These are phyloP conservation scores for Endotrypanum monterogeii DNA, from an alignment of 208 protist species.

Conservation along the genomic window DNA sequence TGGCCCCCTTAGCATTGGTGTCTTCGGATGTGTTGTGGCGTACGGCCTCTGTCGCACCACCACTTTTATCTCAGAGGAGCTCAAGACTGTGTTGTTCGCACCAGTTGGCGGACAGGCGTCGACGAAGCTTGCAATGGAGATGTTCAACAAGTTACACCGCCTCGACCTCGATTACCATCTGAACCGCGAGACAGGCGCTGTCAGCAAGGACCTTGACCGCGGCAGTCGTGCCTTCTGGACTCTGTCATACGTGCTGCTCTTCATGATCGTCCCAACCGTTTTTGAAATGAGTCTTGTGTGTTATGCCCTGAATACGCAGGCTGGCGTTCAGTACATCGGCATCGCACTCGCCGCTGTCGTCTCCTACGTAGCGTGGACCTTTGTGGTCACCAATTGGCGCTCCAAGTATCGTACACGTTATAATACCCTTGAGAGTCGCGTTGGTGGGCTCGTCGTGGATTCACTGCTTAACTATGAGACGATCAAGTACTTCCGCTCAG, in stretches of 20 bases:
- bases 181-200: conserved; percentile 88
- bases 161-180: conserved; percentile 91
- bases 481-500: conserved; percentile 94
- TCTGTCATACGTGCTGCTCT: conserved; percentile 87
- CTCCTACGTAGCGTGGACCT: conserved; percentile 90
- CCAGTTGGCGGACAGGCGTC: conserved; percentile 86
- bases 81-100: conserved; percentile 91
- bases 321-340: conserved; percentile 81
- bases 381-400: conserved; percentile 88
- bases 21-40: conserved; percentile 83
- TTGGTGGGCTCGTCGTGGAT: conserved; percentile 90
- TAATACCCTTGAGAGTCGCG: conserved; percentile 92
- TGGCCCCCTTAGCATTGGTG: conserved; percentile 65
- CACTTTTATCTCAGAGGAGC: conserved; percentile 80
- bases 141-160: conserved; percentile 87
- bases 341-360: conserved; percentile 84
- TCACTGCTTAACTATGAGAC: conserved; percentile 96
- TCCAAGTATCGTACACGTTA: conserved; percentile 86
- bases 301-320: conserved; percentile 79
- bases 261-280: conserved; percentile 92
- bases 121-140: conserved; percentile 83
- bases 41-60: conserved; percentile 86
- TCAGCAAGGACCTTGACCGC: conserved; percentile 92
- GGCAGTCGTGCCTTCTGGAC: conserved; percentile 92
- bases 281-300: conserved; percentile 94